Conservation (phyloP, 345 rosid genomes). For the Eucalyptus microcorys region DNA sequence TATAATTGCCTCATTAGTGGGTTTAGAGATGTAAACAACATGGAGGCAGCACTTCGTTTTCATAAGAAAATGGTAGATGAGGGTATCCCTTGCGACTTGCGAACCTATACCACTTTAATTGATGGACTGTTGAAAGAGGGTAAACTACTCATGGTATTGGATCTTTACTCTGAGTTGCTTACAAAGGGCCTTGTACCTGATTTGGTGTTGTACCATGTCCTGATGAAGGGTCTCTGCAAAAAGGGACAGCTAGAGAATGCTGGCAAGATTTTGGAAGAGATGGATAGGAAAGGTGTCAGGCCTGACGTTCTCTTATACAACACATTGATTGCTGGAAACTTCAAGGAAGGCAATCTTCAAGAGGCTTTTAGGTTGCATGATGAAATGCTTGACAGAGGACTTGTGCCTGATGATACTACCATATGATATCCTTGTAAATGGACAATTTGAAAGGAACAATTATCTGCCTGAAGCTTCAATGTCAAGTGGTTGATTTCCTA, state of each 20-base stretch:
- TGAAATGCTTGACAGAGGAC: constrained; percentile 85
- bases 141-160: constrained; percentile 36
- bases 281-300: constrained; percentile 32
- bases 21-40: constrained; percentile 41
- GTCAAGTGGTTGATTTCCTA: neutral
- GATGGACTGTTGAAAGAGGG: constrained; percentile 61
- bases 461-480: constrained; percentile 1
- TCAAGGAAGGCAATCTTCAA: constrained; percentile 51
- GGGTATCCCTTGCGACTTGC: constrained; percentile 40
- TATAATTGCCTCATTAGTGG: constrained; percentile 66
- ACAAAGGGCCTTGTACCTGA: constrained; percentile 49
- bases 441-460: constrained; percentile 11
- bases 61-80: constrained; percentile 46
- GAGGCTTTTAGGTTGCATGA: constrained; percentile 67
- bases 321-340: constrained; percentile 51
- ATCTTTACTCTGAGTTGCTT: constrained; percentile 63
- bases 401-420: constrained; percentile 59
- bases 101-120: constrained; percentile 57
- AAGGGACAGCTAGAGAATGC: constrained; percentile 53
- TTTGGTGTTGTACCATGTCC: constrained; percentile 24
- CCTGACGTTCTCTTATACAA: constrained; percentile 60
- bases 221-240: constrained; percentile 47
- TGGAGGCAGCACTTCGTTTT: constrained; percentile 55
- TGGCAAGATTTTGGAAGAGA: constrained; percentile 43
- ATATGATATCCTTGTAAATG: constrained; percentile 53